These are phyloP conservation scores for Akanthomyces dipterigenus DNA, from an alignment of 2,329 filamentous ascomycete genomes.

Conservation along the genomic window DNA sequence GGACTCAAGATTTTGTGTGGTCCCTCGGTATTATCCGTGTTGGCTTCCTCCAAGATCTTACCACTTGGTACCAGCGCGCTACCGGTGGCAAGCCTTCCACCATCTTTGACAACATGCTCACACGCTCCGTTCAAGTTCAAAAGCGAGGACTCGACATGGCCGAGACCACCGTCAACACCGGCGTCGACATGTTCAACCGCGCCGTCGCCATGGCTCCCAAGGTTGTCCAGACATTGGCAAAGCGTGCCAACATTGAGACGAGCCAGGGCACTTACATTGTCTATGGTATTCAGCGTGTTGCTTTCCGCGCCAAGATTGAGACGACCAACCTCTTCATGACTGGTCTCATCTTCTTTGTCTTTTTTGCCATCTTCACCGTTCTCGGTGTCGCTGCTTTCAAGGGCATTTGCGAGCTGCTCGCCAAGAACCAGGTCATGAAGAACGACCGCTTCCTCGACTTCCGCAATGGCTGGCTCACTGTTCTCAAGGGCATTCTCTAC, in stretches of 20 bases:
- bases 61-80: conserved; percentile 92
- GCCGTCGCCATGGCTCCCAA: conserved; percentile 36
- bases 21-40: conserved; percentile 92
- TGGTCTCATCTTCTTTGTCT: conserved; percentile 78
- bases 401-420: conserved; percentile 67
- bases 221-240: conserved; percentile 40
- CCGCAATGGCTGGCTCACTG: conserved; percentile 87
- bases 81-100: conserved; percentile 82
- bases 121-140: conserved; percentile 74
- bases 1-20: conserved; percentile 98
- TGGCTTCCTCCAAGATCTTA: conserved; percentile 76
- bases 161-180: conserved; percentile 28
- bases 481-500: conserved; percentile 91
- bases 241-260: conserved; percentile 48
- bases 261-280: conserved; percentile 55
- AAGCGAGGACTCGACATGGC: conserved; percentile 39
- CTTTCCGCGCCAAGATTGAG: conserved; percentile 80
- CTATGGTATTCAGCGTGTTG: conserved; percentile 80
- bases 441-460: conserved; percentile 85
- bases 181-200: conserved; percentile 44
- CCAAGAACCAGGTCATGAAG: conserved; percentile 72
- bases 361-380: conserved; percentile 72
- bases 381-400: conserved; percentile 74
- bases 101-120: conserved; percentile 67
- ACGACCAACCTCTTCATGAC: conserved; percentile 91